phyloP scores from a whole-genome alignment of 164 flowering plant genomes.

The Stephania yunnanensis region DNA sequence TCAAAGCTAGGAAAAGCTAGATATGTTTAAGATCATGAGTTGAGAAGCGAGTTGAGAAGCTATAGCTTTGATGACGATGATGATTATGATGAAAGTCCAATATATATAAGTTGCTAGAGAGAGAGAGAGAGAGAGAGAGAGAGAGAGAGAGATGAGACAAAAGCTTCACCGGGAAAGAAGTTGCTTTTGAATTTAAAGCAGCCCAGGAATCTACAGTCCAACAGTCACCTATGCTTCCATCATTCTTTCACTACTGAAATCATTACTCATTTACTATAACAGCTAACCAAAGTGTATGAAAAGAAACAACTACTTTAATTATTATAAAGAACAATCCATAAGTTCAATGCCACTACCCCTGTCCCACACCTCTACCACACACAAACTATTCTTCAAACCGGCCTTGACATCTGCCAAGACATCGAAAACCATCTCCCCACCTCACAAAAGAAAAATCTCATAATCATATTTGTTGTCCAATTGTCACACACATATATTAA shows the following conservation, averaged over 20 bases:
- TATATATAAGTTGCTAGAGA: neutral
- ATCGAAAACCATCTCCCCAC: neutral
- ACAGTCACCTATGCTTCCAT: conserved; percentile 8
- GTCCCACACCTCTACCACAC: neutral
- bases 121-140: neutral
- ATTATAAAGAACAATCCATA: neutral
- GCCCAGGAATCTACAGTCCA: conserved; percentile 39
- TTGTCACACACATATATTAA: no score
- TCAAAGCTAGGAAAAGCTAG: neutral
- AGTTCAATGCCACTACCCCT: conserved; percentile 2
- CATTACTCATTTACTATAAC: conserved; percentile 38
- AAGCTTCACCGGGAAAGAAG: conserved; percentile 31
- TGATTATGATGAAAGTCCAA: neutral
- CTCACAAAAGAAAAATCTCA: no score
- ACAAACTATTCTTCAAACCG: neutral
- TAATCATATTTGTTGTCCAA: no score
- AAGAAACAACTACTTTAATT: neutral
- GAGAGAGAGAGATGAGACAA: conserved; percentile 53
- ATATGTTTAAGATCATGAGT: neutral
- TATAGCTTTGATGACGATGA: neutral
- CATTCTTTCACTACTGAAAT: conserved; percentile 48
- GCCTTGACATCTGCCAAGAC: neutral
- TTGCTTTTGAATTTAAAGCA: conserved; percentile 35
- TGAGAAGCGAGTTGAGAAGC: neutral
- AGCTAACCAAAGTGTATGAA: conserved; percentile 15